Conservation (phyloP, 2,329 filamentous ascomycete species). For the Fusarium ambrosium region DNA sequence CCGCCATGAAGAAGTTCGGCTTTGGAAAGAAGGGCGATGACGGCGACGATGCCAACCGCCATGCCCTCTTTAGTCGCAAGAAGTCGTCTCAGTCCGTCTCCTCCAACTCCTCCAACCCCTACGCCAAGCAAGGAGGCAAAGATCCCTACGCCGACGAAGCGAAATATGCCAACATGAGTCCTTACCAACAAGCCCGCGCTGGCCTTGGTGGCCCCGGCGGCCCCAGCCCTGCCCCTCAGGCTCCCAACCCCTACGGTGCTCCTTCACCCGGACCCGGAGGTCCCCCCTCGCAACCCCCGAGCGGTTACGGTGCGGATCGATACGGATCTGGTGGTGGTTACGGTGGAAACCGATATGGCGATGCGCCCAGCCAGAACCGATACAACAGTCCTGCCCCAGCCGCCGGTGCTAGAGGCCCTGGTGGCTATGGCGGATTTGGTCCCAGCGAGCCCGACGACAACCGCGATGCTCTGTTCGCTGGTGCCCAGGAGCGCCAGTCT, state of each 20-base stretch:
- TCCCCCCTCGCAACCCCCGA: constrained; percentile 44
- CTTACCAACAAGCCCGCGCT: constrained; percentile 60
- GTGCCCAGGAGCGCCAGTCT: constrained; percentile 64
- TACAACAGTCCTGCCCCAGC: constrained; percentile 60
- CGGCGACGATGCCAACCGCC: constrained; percentile 62
- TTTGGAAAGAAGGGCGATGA: constrained; percentile 69
- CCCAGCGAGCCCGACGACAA: constrained; percentile 64
- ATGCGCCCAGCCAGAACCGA: constrained; percentile 65
- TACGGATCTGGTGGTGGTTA: constrained; percentile 66
- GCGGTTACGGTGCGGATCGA: constrained; percentile 67
- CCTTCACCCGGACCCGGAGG: constrained; percentile 38
- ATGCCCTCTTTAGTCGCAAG: constrained; percentile 68
- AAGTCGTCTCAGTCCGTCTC: constrained; percentile 61
- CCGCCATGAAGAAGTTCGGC: constrained; percentile 71
- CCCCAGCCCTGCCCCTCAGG: constrained; percentile 49
- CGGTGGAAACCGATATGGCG: constrained; percentile 66
- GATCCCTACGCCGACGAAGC: constrained; percentile 68
- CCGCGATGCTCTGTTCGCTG: constrained; percentile 74
- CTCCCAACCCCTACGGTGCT: constrained; percentile 38
- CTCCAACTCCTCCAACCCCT: constrained; percentile 64
- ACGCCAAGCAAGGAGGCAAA: constrained; percentile 64
- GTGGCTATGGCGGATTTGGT: constrained; percentile 73
- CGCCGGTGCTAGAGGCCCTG: constrained; percentile 60
- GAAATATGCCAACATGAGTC: constrained; percentile 60
- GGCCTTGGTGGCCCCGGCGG: constrained; percentile 54